Base-by-base conservation (phyloP, 768 basidiomycete species). In the Stropharia rugosoannulata region DNA sequence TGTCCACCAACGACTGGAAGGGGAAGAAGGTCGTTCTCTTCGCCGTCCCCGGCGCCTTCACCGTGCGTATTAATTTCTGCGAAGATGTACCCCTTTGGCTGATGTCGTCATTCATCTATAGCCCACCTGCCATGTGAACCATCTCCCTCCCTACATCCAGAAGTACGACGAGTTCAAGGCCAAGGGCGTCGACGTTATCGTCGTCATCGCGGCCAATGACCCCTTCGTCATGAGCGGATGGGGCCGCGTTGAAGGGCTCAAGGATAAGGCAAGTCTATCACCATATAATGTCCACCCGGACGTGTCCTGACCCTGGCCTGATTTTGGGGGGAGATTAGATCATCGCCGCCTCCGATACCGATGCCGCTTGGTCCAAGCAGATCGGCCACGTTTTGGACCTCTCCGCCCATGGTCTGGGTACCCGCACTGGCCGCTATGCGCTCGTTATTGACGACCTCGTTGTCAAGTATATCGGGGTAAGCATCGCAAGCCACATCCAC, bases 11-110 rank as follows among this genome's bases (percentile, higher is more conserved):
- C 55, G 76, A 80, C 45, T 91, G 87, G 87, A 86, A 86, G 69
- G 86, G 85, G 65, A 93, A 93, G 77, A 89, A 87, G 68, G 87
- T 93, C 49, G 86, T 92, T 37, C 65, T 92, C 50, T 79, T 93
- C 68, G 76, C 87, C 54, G 88, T 91, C 35, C 90, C 90, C 15
- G 90, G 90, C 44, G 88, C 89, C 13, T 90, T 91, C 75, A 89
- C 89, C 13, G 89, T 90, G 59, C 57, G 85, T 64, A 22, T 22
- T 22, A 37, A 43, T 16, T 57, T 19, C 35, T 41, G n/a, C 6
- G 29, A 5, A 40, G 9, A 39, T 39, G 49, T 4, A 37, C 18
- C 19, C 11, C 8, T 5, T 39, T 40, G 38, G 76, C 25, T 72
- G 49, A 47, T 49, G 25, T 43, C 71, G 36, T 82, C 80, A 62